Evolutionary conservation across 176 grass and related monocot genomes (phyloP), one percentile per base, ranked within the genome.

Genomic region (Ensete glaucum): DNA sequence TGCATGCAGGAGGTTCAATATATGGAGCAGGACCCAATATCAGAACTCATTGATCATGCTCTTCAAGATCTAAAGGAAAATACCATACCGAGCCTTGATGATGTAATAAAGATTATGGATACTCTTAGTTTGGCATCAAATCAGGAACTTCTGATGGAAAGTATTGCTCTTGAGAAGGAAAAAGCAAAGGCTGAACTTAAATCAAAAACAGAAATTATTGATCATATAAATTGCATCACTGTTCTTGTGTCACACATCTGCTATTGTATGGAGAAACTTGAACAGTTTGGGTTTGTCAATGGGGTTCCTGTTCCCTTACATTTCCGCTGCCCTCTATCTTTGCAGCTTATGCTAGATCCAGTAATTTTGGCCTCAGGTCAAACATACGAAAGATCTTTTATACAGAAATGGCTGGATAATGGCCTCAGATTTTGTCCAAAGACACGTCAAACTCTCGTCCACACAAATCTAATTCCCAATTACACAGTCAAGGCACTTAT

Each of bases 331-430:
- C 85, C 85, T 80, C 65, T 87, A 25, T 87, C 85, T 58, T 72
- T 83, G 58, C 81, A 83, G 58, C 71, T 87, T 55, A 83, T 87
- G 85, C 14, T 80, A 65, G 85, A 87, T 58, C 85, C 85, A 1
- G 81, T 87, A 66, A 87, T 87, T 75, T 52, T 83, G 76, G 85
- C 81, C 43, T 83, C 85, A 23, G 85, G 85, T 26, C 85, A 87
- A 72, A 87, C 85, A 78, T 87, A 77, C 69, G 85, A 87, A 67
- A 87, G 77, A 62, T 79, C 72, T 49, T 83, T 72, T 43, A 87
- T 87, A 81, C 81, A 87, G 22, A 83, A 87, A 27, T 87, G 85
- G 85, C 71, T 87, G 21, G 81, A 83, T 75, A 80, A 72, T 65
- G 81, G 85, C 54, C 74, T 83, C 14, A 71, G 72, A 83, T 49